These are phyloP conservation scores for Auriscalpium vulgare DNA, from an alignment of 768 basidiomycete species.

Conservation along the genomic window DNA sequence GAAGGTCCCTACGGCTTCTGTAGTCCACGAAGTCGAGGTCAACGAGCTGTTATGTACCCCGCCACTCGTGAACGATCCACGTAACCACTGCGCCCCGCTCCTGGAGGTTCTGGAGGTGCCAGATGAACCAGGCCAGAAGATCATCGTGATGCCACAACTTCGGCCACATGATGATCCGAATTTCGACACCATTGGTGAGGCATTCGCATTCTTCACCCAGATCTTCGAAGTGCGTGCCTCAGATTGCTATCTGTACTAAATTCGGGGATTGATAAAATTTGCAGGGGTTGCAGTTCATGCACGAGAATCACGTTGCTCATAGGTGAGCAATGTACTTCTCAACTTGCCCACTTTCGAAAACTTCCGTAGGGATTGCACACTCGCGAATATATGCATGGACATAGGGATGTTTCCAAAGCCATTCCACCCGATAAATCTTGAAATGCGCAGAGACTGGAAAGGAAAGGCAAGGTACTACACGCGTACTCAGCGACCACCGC, in stretches of 20 bases:
- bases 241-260: neutral
- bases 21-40: conserved; percentile 7
- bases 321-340: neutral
- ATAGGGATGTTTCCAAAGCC: conserved; percentile 4
- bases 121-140: neutral
- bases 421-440: conserved; percentile 4
- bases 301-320: conserved; percentile 15
- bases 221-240: conserved; percentile 14
- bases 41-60: conserved; percentile 1
- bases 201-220: conserved; percentile 18
- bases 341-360: neutral
- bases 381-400: conserved; percentile 10
- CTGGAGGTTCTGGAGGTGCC: conserved; percentile 16
- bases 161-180: conserved; percentile 13
- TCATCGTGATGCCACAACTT: conserved; percentile 19
- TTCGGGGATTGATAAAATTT: neutral
- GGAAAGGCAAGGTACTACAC: too few relatives aligned
- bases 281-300: conserved; percentile 19
- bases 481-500: conserved; percentile 19
- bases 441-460: conserved; percentile 1
- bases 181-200: conserved; percentile 20
- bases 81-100: conserved; percentile 18
- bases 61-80: conserved; percentile 6
- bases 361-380: conserved; percentile 3
- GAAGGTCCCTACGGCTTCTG: neutral